Evolutionary conservation across 23 red algal species (phyloP), one percentile per base, ranked within the genome.

Genomic region (Rhodosorus marinus): DNA sequence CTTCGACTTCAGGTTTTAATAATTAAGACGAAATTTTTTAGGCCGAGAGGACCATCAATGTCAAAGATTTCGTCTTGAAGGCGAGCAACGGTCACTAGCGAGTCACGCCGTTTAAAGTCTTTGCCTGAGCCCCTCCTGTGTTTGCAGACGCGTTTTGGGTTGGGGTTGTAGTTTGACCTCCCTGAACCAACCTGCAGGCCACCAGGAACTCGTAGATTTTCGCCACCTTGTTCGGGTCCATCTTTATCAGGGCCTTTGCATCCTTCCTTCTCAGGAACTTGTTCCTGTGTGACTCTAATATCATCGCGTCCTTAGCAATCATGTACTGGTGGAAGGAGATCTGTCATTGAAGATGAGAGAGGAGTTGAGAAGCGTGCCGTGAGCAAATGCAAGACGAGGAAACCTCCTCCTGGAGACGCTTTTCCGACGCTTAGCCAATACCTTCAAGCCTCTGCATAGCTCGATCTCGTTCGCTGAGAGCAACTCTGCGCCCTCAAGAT

Each of bases 301-400:
- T 49, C 56, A 95, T 69, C 24, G 69, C 52, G 29, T 95, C 77
- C 58, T 95, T 85, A 2, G 71, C 41, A 27, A 95, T 58, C 49
- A 77, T 24, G 32, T 77, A 83, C 55, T 81, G 79, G 54, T 78
- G 79, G 38, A 73, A 75, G 8, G 70, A 28, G 9, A 61, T 61
- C 8, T n/a, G n/a, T n/a, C n/a, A n/a, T n/a, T n/a, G n/a, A n/a
- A n/a, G n/a, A n/a, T n/a, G n/a, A n/a, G n/a, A n/a, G 5, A 54
- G 9, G 51, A 1, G 15, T 34, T 15, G 1, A 11, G 2, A 7
- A n/a, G 2, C 7, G 35, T 33, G 31, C 35, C 35, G 2, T 34
- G 20, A 54, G 35, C 35, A 31, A 54, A 54, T 11, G 35, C n/a
- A 34, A 34, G 51, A 31, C 35, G 51, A 1, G 51, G 51, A 33